These are phyloP conservation scores for Thielaviopsis populi DNA, from an alignment of 2,329 filamentous ascomycete species.

Conservation along the genomic window DNA sequence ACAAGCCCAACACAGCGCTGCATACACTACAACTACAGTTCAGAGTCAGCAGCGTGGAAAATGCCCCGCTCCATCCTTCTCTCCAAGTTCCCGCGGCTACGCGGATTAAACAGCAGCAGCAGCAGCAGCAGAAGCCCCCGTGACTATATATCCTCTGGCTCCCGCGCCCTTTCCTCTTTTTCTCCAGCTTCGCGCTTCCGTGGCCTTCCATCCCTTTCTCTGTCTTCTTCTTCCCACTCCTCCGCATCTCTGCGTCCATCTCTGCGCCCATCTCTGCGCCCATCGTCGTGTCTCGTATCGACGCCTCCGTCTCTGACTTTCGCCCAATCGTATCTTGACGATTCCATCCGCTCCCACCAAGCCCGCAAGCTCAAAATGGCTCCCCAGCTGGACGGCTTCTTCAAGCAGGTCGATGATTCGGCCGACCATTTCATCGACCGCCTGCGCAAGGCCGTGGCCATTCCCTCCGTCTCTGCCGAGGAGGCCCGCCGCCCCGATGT, in stretches of 20 bases:
- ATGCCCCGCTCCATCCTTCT: conserved; percentile 35
- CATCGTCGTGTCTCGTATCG: conserved; percentile 6
- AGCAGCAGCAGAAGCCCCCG: conserved; percentile 3
- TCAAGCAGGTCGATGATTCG: conserved; percentile 75
- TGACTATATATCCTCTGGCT: conserved; percentile 13
- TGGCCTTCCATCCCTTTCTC: conserved; percentile 12
- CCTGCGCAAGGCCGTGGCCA: conserved; percentile 81
- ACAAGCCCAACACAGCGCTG: too few relatives aligned
- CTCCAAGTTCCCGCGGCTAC: conserved; percentile 13
- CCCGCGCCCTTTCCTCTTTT: conserved; percentile 15
- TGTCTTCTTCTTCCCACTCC: conserved; percentile 7
- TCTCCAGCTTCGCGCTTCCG: conserved; percentile 16
- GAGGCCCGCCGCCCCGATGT: conserved; percentile 82
- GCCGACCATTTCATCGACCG: conserved; percentile 76
- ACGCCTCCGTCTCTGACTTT: conserved; percentile 3
- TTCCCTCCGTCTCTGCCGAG: conserved; percentile 88
- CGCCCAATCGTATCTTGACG: conserved; percentile 35
- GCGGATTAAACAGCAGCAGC: conserved; percentile 4
- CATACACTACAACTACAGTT: too few relatives aligned
- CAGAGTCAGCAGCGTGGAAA: conserved; percentile 3
- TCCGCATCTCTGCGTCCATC: background rate
- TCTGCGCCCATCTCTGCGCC: conserved; percentile 15
- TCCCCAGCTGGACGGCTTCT: conserved; percentile 79
- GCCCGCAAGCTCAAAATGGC: conserved; percentile 55
- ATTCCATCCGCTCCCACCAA: conserved; percentile 41